Evolutionary conservation across 1,284 basidiomycete species (phyloP).

Genomic region (Abortiporus biennis): DNA sequence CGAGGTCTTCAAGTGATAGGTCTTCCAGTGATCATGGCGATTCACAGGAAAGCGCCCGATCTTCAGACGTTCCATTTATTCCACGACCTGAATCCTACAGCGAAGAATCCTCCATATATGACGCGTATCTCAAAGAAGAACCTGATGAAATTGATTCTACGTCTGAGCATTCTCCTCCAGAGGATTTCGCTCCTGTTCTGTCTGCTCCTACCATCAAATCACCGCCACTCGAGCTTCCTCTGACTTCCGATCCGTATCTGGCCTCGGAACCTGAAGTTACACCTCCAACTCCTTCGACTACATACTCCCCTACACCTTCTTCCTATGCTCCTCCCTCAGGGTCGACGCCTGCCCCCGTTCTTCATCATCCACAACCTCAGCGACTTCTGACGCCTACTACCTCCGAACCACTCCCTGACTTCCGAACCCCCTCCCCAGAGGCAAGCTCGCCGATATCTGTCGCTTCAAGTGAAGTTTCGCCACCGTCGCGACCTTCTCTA

Average conservation of each 20-base stretch:
- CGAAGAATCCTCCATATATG: slow-evolving; percentile 77
- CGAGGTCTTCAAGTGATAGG: slow-evolving; percentile 35
- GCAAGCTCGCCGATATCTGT: slow-evolving; percentile 39
- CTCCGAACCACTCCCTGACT: slow-evolving; percentile 28
- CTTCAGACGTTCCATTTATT: slow-evolving; percentile 17
- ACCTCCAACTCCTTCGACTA: too few relatives aligned
- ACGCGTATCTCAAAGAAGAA: slow-evolving; percentile 54
- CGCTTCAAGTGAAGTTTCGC: slow-evolving; percentile 18
- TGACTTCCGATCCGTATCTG: too few relatives aligned
- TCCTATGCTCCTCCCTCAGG: slow-evolving; percentile 9
- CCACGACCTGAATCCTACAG: slow-evolving; percentile 63
- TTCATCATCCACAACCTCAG: slow-evolving; percentile 54
- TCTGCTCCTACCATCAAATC: slow-evolving; percentile 4
- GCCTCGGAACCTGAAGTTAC: background rate
- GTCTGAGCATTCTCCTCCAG: slow-evolving; percentile 5
- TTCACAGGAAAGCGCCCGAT: slow-evolving; percentile 18
- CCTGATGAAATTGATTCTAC: slow-evolving; percentile 16
- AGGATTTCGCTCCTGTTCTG: slow-evolving; percentile 2
- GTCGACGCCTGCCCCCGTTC: slow-evolving; percentile 31
- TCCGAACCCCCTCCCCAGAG: slow-evolving; percentile 40
- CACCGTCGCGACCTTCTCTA: slow-evolving; percentile 21
- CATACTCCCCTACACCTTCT: slow-evolving; percentile 3
- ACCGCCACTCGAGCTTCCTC: background rate
- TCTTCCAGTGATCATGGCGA: slow-evolving; percentile 70
- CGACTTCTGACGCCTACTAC: slow-evolving; percentile 26